A percentile compares a stretch with the other conserved stretches of the same genome.
phyloP scores from a whole-genome alignment of 1,284 basidiomycete genomes.

The Trametes versicolor region DNA sequence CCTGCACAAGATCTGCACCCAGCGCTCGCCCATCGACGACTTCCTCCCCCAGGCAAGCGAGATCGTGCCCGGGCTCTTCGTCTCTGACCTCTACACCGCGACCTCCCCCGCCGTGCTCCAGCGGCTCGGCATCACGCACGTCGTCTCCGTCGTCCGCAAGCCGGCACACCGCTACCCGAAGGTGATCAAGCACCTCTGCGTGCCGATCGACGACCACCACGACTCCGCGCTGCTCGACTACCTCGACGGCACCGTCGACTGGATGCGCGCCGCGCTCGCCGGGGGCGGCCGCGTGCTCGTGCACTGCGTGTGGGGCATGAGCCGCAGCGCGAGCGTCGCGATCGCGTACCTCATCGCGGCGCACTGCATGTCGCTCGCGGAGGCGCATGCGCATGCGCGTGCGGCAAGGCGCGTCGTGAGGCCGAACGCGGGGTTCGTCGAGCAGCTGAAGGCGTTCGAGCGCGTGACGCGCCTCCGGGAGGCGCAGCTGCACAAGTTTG shows the following conservation, averaged over 20 bases:
- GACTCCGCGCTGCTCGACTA: constrained; percentile 35
- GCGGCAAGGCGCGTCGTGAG: constrained; percentile 37
- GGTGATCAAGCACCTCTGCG: constrained; percentile 35
- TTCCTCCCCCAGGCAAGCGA: constrained; percentile 43
- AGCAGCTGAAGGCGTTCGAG: constrained; percentile 42
- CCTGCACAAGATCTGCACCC: constrained; percentile 36
- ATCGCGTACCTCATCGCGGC: constrained; percentile 56
- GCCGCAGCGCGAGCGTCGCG: constrained; percentile 56
- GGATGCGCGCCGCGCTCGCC: constrained; percentile 37
- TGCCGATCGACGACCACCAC: constrained; percentile 41
- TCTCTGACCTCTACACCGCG: constrained; percentile 44
- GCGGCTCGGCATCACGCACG: constrained; percentile 44
- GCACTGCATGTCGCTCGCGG: constrained; percentile 38
- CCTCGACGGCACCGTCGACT: constrained; percentile 36
- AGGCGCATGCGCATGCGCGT: constrained; percentile 39
- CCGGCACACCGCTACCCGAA: constrained; percentile 28
- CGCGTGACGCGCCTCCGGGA: constrained; percentile 6
- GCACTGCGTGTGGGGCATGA: constrained; percentile 63
- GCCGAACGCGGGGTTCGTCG: constrained; percentile 45
- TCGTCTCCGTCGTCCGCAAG: constrained; percentile 38
- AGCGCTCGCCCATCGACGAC: constrained; percentile 33
- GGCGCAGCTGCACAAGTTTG: no score
- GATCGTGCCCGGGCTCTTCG: constrained; percentile 42
- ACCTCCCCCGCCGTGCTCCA: constrained; percentile 34
- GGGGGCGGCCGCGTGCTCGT: constrained; percentile 43